Percentiles rank a stretch among this genome's conserved stretches.
phyloP scores from a whole-genome alignment of 495 filamentous ascomycete genomes.

The Aspergillus panamensis region DNA sequence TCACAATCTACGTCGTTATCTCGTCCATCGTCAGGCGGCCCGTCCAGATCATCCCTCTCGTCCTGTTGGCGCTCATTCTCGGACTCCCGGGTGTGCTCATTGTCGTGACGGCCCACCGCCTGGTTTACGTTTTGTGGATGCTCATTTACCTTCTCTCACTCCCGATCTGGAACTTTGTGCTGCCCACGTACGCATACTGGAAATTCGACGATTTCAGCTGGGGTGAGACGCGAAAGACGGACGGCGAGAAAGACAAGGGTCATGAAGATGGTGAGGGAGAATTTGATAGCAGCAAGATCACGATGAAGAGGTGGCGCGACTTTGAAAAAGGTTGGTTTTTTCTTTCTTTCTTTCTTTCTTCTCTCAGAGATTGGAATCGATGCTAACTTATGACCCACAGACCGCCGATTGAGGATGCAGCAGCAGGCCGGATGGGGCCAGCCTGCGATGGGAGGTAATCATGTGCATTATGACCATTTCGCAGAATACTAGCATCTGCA shows the following conservation, averaged over 20 bases:
- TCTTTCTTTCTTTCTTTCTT: too few relatives aligned
- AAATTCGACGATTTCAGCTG: conserved; percentile 99
- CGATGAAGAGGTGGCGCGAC: conserved; percentile 96
- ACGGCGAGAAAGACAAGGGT: conserved; percentile 80
- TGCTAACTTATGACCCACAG: conserved; percentile 13
- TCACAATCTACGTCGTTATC: conserved; percentile 93
- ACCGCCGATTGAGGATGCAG: conserved; percentile 26
- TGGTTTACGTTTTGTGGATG: conserved; percentile 97
- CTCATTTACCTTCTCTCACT: conserved; percentile 89
- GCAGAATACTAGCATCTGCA: conserved; percentile 17
- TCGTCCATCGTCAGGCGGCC: conserved; percentile 79
- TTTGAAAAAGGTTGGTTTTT: conserved; percentile 70
- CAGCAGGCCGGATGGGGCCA: conserved; percentile 19
- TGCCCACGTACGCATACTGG: conserved; percentile 96
- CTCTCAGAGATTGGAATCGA: neutral
- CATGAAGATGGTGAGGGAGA: conserved; percentile 89
- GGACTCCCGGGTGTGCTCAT: conserved; percentile 92
- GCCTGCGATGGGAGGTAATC: conserved; percentile 15
- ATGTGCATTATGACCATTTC: conserved; percentile 19
- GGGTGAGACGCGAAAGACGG: conserved; percentile 97
- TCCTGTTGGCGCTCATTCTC: conserved; percentile 87
- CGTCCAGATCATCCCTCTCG: conserved; percentile 87
- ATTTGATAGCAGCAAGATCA: conserved; percentile 96
- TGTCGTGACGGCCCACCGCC: conserved; percentile 90
- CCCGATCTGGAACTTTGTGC: conserved; percentile 96